Conservation (phyloP, 495 filamentous ascomycete species). For the Xylaria cubensis region DNA sequence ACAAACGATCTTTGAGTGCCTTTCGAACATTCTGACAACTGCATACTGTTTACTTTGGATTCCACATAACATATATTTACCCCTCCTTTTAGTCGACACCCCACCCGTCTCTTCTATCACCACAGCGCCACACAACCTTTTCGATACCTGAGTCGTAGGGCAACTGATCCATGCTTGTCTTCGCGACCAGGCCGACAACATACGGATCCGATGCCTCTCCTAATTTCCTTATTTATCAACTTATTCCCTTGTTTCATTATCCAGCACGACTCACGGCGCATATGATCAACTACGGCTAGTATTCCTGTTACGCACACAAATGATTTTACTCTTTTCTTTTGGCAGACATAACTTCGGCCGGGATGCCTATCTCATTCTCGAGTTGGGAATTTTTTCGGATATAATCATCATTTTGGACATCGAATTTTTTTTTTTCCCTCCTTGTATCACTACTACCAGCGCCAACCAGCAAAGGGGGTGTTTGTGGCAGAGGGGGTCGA, state of each 20-base stretch:
- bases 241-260: slow-evolving; percentile 24
- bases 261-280: slow-evolving; percentile 32
- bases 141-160: slow-evolving; percentile 1
- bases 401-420: slow-evolving; percentile 28
- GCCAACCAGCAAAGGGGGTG: slow-evolving; percentile 25
- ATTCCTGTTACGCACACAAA: slow-evolving; percentile 27
- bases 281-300: slow-evolving; percentile 30
- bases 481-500: slow-evolving; percentile 15
- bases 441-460: slow-evolving; percentile 25
- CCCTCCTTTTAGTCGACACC: slow-evolving; percentile 7
- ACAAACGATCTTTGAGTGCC: neutral
- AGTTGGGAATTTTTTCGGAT: slow-evolving; percentile 24
- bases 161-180: neutral
- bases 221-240: slow-evolving; percentile 17
- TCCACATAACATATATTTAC: neutral
- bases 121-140: neutral
- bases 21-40: neutral
- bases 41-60: slow-evolving; percentile 6
- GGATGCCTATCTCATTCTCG: slow-evolving; percentile 10
- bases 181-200: slow-evolving; percentile 5
- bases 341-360: slow-evolving; percentile 20
- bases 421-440: slow-evolving; percentile 14
- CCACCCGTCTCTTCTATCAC: slow-evolving; percentile 19
- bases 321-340: slow-evolving; percentile 21
- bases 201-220: slow-evolving; percentile 5